Conservation (phyloP, 345 rosid genomes). For the Camelina hispida region DNA sequence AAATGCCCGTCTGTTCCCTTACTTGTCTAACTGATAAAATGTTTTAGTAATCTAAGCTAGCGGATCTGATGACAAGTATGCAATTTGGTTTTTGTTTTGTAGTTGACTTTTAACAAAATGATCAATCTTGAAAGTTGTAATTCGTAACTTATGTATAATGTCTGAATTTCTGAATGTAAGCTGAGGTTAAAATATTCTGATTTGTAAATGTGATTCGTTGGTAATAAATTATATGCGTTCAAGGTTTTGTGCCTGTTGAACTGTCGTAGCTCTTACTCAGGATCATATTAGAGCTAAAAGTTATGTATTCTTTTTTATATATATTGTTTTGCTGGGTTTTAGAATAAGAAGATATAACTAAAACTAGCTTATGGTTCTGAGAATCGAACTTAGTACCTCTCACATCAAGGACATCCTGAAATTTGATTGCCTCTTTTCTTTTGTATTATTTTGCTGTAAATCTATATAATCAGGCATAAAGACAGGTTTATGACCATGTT, state of each 20-base stretch:
- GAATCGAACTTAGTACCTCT: not conserved
- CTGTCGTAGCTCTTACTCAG: not conserved
- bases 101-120: constrained; percentile 6
- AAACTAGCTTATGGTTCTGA: not conserved
- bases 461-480: not conserved
- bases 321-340: not conserved
- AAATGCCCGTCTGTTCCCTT: too few relatives aligned
- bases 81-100: not conserved
- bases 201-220: not conserved
- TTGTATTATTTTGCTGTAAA: not conserved
- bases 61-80: constrained; percentile 7
- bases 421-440: not conserved
- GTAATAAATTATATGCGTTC: not conserved
- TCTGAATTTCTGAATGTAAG: not conserved
- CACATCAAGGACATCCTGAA: not conserved
- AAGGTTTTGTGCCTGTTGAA: constrained; percentile 9
- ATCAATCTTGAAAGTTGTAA: constrained; percentile 6
- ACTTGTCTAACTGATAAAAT: not conserved
- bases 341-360: not conserved
- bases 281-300: not conserved
- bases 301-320: too few relatives aligned
- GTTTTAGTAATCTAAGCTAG: constrained; percentile 3
- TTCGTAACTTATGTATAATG: not conserved
- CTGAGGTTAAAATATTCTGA: not conserved
- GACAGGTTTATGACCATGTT: not conserved